Base-by-base conservation (phyloP, 495 filamentous ascomycete species). In the Xylaria sp. region DNA sequence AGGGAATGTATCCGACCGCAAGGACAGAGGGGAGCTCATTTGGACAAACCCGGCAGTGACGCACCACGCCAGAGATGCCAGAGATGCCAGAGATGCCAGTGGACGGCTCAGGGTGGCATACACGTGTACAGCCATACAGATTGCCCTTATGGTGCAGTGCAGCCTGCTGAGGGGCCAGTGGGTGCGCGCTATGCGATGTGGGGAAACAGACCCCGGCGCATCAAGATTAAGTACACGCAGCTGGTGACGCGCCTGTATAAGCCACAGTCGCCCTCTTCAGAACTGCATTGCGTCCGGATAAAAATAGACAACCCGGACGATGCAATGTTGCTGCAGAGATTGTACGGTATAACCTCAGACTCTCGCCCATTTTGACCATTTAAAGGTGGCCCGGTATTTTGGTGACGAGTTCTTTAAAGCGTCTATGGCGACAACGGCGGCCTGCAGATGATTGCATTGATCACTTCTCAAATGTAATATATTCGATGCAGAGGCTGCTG, bases 141-240 rank as follows among this genome's bases (percentile, higher is more conserved):
- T 31, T 14, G 5, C 52, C 52, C 24, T 37, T 37, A 37, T 37
- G 35, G 35, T 21, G 19, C 37, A 24, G 17, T 21, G 57, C 11
- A 59, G 33, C 57, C 57, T 37, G 35, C 35, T 61, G 59, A 24
- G 37, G 59, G 37, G 37, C 24, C 3, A 24, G 35, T 43, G 37
- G 35, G 33, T 5, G 57, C n/a, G 58, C 62, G 62, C 62, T 33
- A 65, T 37, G 44, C 0, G 62, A n/a, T 48, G 62, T 65, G 62
- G 62, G 62, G 62, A 35, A 37, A 43, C 43, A n/a, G 57, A 59
- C 57, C 55, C 55, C 21, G 57, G 57, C 52, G 52, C 29, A 55
- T 63, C 41, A 29, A 65, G 40, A 64, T 35, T 46, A 64, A n/a
- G 58, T 61, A 19, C 33, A 65, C 62, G 62, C 62, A 63, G 61